Evolutionary conservation across 2,329 filamentous ascomycete species (phyloP).

Genomic region (Seiridium unicorne): DNA sequence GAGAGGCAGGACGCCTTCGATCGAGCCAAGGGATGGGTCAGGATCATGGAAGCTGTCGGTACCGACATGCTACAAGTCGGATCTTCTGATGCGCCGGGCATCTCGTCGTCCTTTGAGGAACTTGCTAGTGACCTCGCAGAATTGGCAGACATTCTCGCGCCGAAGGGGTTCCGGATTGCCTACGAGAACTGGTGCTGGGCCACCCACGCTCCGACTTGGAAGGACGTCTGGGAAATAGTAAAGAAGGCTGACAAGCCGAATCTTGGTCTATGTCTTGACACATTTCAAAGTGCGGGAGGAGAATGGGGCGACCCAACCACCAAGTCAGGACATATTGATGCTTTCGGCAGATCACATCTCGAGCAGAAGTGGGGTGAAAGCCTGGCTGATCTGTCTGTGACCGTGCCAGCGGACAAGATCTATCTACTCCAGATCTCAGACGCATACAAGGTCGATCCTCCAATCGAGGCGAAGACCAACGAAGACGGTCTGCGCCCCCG

Average conservation of each 20-base stretch:
- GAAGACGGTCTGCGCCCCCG: conserved; percentile 56
- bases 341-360: conserved; percentile 39
- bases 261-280: conserved; percentile 73
- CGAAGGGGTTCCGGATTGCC: conserved; percentile 59
- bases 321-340: conserved; percentile 54
- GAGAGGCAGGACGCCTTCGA: conserved; percentile 62
- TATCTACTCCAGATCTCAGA: conserved; percentile 75
- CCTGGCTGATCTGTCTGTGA: conserved; percentile 52
- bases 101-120: conserved; percentile 45
- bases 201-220: conserved; percentile 67
- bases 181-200: conserved; percentile 87
- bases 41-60: conserved; percentile 68
- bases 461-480: conserved; percentile 48
- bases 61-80: conserved; percentile 69
- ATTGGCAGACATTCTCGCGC: conserved; percentile 60
- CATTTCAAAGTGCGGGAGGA: conserved; percentile 71
- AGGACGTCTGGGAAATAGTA: conserved; percentile 68
- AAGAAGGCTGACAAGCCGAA: conserved; percentile 61
- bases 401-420: conserved; percentile 67
- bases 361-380: conserved; percentile 50
- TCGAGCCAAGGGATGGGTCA: conserved; percentile 64
- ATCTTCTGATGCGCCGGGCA: conserved; percentile 61
- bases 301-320: conserved; percentile 75
- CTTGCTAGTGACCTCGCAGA: conserved; percentile 62
- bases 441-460: conserved; percentile 61